Percentiles rank a stretch among this genome's conserved stretches.
Conservation (phyloP, 768 basidiomycete genomes). For the Agaricus subrufescens region DNA sequence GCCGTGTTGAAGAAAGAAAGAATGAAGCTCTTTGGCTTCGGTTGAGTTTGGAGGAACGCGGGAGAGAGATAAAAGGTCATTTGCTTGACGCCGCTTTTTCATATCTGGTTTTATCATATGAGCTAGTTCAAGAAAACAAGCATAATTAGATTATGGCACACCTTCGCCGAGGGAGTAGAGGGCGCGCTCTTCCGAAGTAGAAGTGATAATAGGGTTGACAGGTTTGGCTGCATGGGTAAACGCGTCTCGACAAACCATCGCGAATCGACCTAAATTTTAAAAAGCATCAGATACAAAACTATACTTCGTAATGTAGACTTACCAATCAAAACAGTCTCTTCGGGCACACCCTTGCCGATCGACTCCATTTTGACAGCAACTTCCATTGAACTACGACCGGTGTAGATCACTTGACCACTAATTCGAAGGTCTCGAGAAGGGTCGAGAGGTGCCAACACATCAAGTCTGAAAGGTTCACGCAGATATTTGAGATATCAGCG, state of each 20-base stretch:
- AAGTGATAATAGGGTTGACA: slow-evolving; percentile 59
- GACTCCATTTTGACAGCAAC: slow-evolving; percentile 85
- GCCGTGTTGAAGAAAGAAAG: slow-evolving; percentile 60
- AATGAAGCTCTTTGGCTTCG: slow-evolving; percentile 67
- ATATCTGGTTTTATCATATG: slow-evolving; percentile 36
- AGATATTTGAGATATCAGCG: not conserved
- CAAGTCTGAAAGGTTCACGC: slow-evolving; percentile 38
- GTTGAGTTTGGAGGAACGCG: slow-evolving; percentile 69
- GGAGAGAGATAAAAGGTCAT: slow-evolving; percentile 54
- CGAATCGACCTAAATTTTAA: slow-evolving; percentile 65
- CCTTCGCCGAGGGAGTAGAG: slow-evolving; percentile 68
- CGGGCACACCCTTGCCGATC: slow-evolving; percentile 37
- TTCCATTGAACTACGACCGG: slow-evolving; percentile 76
- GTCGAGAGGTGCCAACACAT: slow-evolving; percentile 58
- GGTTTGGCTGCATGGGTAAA: slow-evolving; percentile 55
- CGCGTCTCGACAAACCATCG: slow-evolving; percentile 82
- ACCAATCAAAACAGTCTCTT: slow-evolving; percentile 69
- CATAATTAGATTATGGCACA: slow-evolving; percentile 22
- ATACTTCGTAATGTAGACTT: not conserved
- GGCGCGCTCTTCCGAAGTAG: slow-evolving; percentile 57
- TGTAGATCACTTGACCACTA: slow-evolving; percentile 78
- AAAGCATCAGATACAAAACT: not conserved
- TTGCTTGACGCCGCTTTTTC: slow-evolving; percentile 51
- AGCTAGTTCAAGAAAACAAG: not conserved
- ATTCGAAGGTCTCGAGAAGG: slow-evolving; percentile 65